phyloP scores from a whole-genome alignment of 139 green algal genomes.

The Ulvella scutata region DNA sequence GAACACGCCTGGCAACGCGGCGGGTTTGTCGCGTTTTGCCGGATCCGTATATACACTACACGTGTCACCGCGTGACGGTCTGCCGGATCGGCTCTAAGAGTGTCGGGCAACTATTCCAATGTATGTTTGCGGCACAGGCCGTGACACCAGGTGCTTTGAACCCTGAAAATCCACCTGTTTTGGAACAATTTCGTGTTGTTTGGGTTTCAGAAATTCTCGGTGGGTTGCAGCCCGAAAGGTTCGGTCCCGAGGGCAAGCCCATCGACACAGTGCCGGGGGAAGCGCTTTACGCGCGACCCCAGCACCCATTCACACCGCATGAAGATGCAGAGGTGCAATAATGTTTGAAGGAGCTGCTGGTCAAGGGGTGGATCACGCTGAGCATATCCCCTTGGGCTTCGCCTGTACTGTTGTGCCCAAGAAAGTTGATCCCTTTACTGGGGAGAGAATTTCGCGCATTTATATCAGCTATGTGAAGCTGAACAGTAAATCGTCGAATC shows the following conservation, averaged over 20 bases:
- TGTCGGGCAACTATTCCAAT: too few relatives aligned
- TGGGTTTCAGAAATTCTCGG: neutral
- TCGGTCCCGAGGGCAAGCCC: neutral
- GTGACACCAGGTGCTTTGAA: too few relatives aligned
- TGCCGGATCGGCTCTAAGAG: too few relatives aligned
- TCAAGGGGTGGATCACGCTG: neutral
- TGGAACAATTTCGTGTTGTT: neutral
- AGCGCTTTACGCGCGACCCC: neutral
- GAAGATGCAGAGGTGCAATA: neutral
- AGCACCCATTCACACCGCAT: neutral
- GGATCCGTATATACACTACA: too few relatives aligned
- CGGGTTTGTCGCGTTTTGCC: too few relatives aligned
- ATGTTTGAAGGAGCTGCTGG: neutral
- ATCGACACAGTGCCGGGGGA: neutral
- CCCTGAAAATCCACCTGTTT: neutral
- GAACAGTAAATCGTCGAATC: neutral
- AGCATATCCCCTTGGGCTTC: neutral
- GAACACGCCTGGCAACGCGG: too few relatives aligned
- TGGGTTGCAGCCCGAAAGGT: neutral
- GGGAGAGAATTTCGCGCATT: neutral
- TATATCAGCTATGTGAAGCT: neutral
- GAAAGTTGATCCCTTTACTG: neutral
- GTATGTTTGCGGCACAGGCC: too few relatives aligned
- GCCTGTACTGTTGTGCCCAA: neutral
- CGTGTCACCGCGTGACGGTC: too few relatives aligned